Base-by-base conservation (phyloP, 164 flowering plant species). In the Umbilicus rupestris region DNA sequence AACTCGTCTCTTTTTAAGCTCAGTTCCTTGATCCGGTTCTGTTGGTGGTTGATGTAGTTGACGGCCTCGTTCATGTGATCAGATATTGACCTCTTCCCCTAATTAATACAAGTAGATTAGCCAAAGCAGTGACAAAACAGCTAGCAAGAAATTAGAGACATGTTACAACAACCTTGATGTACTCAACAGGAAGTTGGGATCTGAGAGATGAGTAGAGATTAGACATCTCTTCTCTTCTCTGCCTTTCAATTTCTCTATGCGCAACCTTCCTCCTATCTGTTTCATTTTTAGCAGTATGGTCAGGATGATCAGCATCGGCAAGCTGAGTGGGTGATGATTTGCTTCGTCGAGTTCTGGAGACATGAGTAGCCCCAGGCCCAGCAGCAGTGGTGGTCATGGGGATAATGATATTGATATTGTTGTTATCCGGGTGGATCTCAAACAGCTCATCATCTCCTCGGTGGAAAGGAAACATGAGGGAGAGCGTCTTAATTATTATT, bases 71-170 rank as follows among this genome's bases (percentile, higher is more conserved):
- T 57, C 70, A 78, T 71, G 15, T 78, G 86, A 67, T 82, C 86
- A 0, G 78, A 74, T 11, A 75, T 57, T 16, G 83, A 73, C 3
- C 86, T 70, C 71, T 80, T 78, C 69, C 86, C 83, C 86, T 82
- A 31, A 47, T 52, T 52, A 55, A 22, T 10, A 55, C 3, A 24
- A 19, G 26, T 55, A 9, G 2, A 22, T 55, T 22, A 55, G 29
- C 24, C 22, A 3, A 52, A 52, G n/a, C n/a, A 20, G 22, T 5
- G 22, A 47, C 22, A 47, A 47, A 7, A 16, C 4, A 47, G 3
- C 19, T 5, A 47, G 22, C 5, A 2, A 47, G 22, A 47, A 50
- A 7, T 50, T 19, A 9, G 20, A 50, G 8, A 19, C 15, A n/a
- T n/a, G n/a, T n/a, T n/a, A n/a, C n/a, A n/a, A n/a, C 5, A 49